phyloP scores from a whole-genome alignment of 345 rosid genomes.

The Camelina neglecta region DNA sequence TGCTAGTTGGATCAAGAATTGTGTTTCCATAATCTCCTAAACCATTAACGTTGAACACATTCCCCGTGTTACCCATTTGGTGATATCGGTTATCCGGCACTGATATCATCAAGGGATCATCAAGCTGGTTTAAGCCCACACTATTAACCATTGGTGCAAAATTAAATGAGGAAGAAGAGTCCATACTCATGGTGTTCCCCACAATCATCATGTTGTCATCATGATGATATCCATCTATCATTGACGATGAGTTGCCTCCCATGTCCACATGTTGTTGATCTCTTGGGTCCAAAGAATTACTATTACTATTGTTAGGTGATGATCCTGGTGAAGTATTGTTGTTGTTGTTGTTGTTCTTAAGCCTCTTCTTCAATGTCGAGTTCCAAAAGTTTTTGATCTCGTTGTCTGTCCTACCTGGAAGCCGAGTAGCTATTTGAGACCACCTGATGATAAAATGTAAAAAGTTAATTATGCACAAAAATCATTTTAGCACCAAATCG shows the following conservation, averaged over 20 bases:
- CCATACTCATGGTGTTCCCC: conserved; percentile 54
- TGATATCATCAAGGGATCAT: conserved; percentile 52
- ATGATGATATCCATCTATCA: conserved; percentile 50
- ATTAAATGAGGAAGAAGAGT: conserved; percentile 59
- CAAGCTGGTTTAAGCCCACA: conserved; percentile 47
- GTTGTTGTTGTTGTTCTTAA: conserved; percentile 49
- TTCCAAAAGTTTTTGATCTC: conserved; percentile 98
- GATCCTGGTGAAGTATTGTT: conserved; percentile 48
- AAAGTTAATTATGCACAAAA: not conserved
- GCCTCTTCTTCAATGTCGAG: conserved; percentile 78
- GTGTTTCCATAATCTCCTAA: conserved; percentile 49
- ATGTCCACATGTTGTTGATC: conserved; percentile 37
- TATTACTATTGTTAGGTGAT: conserved; percentile 62
- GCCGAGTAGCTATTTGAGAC: conserved; percentile 93
- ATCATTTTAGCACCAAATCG: not conserved
- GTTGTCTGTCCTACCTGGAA: conserved; percentile 91
- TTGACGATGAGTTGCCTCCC: conserved; percentile 47
- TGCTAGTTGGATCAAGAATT: conserved; percentile 46
- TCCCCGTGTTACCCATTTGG: conserved; percentile 47
- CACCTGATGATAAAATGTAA: conserved; percentile 53
- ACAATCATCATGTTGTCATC: conserved; percentile 48
- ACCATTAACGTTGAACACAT: conserved; percentile 47
- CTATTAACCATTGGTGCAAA: conserved; percentile 33
- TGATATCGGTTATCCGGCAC: conserved; percentile 46
- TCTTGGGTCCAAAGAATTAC: conserved; percentile 60